Evolutionary conservation across 163 green algal genomes (phyloP).

Genomic region (Scenedesmus sp.): DNA sequence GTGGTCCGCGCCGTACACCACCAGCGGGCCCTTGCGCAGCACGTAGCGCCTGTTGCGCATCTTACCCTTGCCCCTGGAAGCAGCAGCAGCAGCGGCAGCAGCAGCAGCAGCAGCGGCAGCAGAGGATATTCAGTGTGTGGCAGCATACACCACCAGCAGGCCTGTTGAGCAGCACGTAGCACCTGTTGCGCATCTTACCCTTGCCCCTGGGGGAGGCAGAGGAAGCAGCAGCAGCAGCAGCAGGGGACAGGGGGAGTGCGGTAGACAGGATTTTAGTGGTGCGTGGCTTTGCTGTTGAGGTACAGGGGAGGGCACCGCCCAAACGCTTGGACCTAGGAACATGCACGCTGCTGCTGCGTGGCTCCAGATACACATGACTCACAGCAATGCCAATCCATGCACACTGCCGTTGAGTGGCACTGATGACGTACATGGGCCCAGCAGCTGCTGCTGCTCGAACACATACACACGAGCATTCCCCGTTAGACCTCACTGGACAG

Average conservation of each 20-base stretch:
- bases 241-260: background rate
- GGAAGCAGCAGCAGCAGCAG: slow-evolving; percentile 21
- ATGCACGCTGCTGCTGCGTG: too few species aligned
- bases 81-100: background rate
- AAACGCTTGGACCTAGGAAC: too few species aligned
- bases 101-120: slow-evolving; percentile 24
- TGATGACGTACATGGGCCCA: too few species aligned
- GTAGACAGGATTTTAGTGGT: too few species aligned
- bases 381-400: too few species aligned
- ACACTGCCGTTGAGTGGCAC: too few species aligned
- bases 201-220: slow-evolving; percentile 63
- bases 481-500: too few species aligned
- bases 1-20: slow-evolving; percentile 92
- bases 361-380: too few species aligned
- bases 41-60: slow-evolving; percentile 95
- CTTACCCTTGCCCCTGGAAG: slow-evolving; percentile 87
- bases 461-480: too few species aligned
- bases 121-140: background rate
- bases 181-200: slow-evolving; percentile 96
- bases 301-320: too few species aligned
- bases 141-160: slow-evolving; percentile 91
- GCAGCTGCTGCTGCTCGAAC: too few species aligned
- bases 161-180: slow-evolving; percentile 95
- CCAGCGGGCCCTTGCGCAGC: slow-evolving; percentile 94
- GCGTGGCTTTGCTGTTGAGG: too few species aligned